Evolutionary conservation across 495 filamentous ascomycete genomes (phyloP).

Genomic region (Emericellopsis terricola): DNA sequence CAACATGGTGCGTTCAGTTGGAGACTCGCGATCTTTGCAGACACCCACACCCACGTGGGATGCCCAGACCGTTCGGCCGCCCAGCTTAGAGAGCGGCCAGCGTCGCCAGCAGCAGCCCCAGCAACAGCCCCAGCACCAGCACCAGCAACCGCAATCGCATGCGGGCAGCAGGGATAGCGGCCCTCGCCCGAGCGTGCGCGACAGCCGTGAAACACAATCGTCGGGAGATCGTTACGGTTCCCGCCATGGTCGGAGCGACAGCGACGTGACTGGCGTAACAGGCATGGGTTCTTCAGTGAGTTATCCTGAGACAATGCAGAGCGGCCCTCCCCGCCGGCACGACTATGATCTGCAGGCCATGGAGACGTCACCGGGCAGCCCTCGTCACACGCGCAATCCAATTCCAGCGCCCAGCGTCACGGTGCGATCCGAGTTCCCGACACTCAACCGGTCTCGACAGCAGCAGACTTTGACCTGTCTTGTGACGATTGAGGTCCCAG

Average conservation of each 20-base stretch:
- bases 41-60: conserved; percentile 31
- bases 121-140: conserved; percentile 5
- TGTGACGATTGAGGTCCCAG: conserved; percentile 85
- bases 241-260: conserved; percentile 57
- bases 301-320: conserved; percentile 48
- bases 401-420: conserved; percentile 84
- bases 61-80: conserved; percentile 26
- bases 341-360: conserved; percentile 95
- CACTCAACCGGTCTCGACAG: conserved; percentile 75
- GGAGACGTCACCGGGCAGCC: conserved; percentile 70
- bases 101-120: conserved; percentile 12
- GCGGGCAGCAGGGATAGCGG: conserved; percentile 5
- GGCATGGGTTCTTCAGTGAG: conserved; percentile 57
- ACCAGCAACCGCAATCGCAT: conserved; percentile 2
- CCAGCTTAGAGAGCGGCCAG: conserved; percentile 25
- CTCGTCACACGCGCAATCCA: conserved; percentile 66
- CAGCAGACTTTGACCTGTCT: conserved; percentile 92
- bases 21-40: conserved; percentile 38
- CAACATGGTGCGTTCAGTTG: conserved; percentile 75
- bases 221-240: conserved; percentile 43
- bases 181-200: conserved; percentile 18
- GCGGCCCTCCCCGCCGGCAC: conserved; percentile 49
- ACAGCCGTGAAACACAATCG: conserved; percentile 37
- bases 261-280: conserved; percentile 33
- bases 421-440: conserved; percentile 92